Evolutionary conservation across 1,139 yeast genomes (phyloP).

Genomic region (Ashbya aceris): DNA sequence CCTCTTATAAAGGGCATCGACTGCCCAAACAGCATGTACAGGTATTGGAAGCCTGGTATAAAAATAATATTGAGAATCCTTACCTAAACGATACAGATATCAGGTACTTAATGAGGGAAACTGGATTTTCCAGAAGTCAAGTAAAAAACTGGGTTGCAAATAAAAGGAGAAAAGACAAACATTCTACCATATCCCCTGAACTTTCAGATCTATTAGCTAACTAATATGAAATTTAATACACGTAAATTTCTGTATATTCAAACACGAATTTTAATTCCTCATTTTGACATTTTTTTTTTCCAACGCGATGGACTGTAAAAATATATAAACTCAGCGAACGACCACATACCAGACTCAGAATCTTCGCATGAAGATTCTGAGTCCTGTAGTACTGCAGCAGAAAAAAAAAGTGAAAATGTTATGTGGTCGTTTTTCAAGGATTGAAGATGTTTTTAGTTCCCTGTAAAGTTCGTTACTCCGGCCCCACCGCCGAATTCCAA

Average conservation of each 20-base stretch:
- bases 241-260: background rate
- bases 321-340: constrained; percentile 1
- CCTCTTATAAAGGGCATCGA: constrained; percentile 17
- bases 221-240: background rate
- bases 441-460: constrained; percentile 13
- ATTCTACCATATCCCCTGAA: constrained; percentile 2
- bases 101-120: constrained; percentile 8
- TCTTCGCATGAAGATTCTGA: constrained; percentile 2
- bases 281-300: background rate
- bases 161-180: constrained; percentile 20
- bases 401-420: constrained; percentile 5
- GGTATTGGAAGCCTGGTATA: constrained; percentile 18
- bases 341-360: constrained; percentile 1
- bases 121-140: constrained; percentile 16
- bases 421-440: constrained; percentile 5
- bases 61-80: constrained; percentile 13
- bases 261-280: background rate
- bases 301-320: background rate
- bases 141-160: constrained; percentile 23
- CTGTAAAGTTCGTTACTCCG: constrained; percentile 16
- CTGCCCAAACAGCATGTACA: constrained; percentile 13
- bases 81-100: constrained; percentile 14
- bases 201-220: constrained; percentile 3
- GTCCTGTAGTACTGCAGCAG: constrained; percentile 2
- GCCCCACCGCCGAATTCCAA: constrained; percentile 16